phyloP scores from a whole-genome alignment of 306 rosid genomes.

The Sicyos edulis region DNA sequence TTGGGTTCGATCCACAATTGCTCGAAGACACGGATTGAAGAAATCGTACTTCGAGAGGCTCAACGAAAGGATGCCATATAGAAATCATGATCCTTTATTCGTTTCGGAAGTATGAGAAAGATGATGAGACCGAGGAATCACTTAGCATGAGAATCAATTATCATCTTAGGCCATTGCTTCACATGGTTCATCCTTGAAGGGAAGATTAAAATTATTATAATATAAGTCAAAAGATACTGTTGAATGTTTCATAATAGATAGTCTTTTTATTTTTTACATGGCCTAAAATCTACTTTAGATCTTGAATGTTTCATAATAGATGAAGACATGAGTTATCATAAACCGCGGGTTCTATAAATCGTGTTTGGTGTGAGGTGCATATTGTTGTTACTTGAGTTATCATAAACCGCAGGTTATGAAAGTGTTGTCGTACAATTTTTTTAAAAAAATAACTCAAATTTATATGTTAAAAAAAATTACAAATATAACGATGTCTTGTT shows the following conservation, averaged over 20 bases:
- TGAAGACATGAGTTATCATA: too few species aligned
- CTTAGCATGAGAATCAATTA: background rate
- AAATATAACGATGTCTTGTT: too few species aligned
- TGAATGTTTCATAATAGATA: background rate
- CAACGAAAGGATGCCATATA: conserved; percentile 1
- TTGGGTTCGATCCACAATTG: conserved; percentile 28
- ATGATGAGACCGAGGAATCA: too few species aligned
- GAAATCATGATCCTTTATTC: background rate
- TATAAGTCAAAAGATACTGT: background rate
- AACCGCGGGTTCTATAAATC: too few species aligned
- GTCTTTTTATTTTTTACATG: too few species aligned
- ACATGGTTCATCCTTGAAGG: background rate
- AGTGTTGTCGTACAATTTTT: too few species aligned
- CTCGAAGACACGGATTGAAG: conserved; percentile 27
- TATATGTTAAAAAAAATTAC: too few species aligned
- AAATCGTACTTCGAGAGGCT: conserved; percentile 31
- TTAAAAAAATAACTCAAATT: too few species aligned
- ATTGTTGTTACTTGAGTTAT: too few species aligned
- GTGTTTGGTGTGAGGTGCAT: too few species aligned
- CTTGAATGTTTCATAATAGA: background rate
- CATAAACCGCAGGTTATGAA: too few species aligned
- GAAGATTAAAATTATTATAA: background rate
- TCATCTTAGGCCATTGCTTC: background rate
- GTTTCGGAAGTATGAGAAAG: background rate
- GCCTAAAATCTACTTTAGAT: background rate